Evolutionary conservation across 805 yeast genomes (phyloP), one percentile per base, ranked within the genome.

Genomic region (Candida krabiensis): DNA sequence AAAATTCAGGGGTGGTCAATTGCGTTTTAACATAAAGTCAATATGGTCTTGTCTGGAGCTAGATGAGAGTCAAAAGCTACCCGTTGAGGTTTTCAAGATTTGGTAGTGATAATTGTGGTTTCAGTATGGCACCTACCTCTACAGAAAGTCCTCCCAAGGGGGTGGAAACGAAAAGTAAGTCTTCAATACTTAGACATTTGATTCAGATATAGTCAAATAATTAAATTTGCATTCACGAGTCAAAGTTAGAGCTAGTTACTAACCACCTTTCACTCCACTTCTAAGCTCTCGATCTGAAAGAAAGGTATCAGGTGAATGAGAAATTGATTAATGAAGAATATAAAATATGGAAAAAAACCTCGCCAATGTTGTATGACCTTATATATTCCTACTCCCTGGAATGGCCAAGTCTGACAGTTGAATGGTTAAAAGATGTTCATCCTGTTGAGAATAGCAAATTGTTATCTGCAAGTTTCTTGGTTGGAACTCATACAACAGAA

Each of bases 271-370:
- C n/a, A n/a, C n/a, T n/a, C n/a, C n/a, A n/a, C n/a, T n/a, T n/a
- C n/a, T n/a, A n/a, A 54, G 60, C 47, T 9, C 41, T 50, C 26
- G 55, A 53, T 12, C 38, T 54, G 31, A 56, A 47, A 29, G 51
- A 56, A 28, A 52, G 71, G 42, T 77, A 75, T 52, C 80, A 77
- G 49, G 64, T 70, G 35, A 68, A 70, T 33, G 86, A 80, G 51
- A 84, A 83, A 54, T 61, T 82, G 8, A 69, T 73, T 44, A 85
- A 85, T 52, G 95, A 85, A 60, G 93, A 85, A 63, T 84, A 74
- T 68, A 78, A 78, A 50, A 75, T 81, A 41, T 87, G 96, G 96
- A 87, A 86, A 58, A 86, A 86, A 53, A 76, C 91, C 2, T 82
- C 85, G 11, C 95, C 95, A 3, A 67, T 85, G 47, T 66, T 87